Base-by-base conservation (phyloP, 2,329 filamentous ascomycete genomes). In the Trichoderma asperellum region DNA sequence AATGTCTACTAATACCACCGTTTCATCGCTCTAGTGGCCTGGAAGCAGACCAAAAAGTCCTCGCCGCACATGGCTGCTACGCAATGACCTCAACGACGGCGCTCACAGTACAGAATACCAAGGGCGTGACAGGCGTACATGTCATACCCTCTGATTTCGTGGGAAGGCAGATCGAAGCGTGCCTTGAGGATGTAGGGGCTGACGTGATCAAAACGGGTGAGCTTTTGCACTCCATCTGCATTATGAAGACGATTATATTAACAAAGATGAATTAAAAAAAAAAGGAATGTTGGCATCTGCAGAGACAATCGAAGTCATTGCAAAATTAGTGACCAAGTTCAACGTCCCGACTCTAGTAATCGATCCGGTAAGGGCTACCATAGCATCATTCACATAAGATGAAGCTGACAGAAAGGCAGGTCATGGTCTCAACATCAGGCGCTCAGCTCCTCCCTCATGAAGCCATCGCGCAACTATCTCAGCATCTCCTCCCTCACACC, bases 81-180 rank as follows among this genome's bases (percentile, higher is more conserved):
- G 94, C 93, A 70, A 96, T 97, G 89, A 97, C 95, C 62, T 93
- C 94, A 27, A 97, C 95, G 11, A 96, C 95, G 16, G 95, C 95
- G 24, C 83, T 99, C 76, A 99, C 96, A n/a, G 94, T 93, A 18
- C 96, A 98, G 77, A 97, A 98, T 80, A 99, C 96, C 0, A 85
- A 87, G 65, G 93, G 93, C 5, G 94, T 98, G 16, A 85, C 89
- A 71, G 93, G 87, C 72, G 93, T 98, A 63, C 93, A 97, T 76
- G 83, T 91, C 68, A 88, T 92, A 8, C 95, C 95, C 0, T 84
- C 92, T 0, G 84, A 85, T 5, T 97, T 98, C 79, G 88, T 97
- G 29, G 85, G 85, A 73, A 92, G 92, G 83, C 93, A 97, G 80
- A 94, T 98, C 70, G 90, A 95, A 81, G 91, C 92, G 29, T 93